Evolutionary conservation across 2,329 filamentous ascomycete genomes (phyloP), one percentile per base, ranked within the genome.

Genomic region (Hymenoscyphus fructigenus): DNA sequence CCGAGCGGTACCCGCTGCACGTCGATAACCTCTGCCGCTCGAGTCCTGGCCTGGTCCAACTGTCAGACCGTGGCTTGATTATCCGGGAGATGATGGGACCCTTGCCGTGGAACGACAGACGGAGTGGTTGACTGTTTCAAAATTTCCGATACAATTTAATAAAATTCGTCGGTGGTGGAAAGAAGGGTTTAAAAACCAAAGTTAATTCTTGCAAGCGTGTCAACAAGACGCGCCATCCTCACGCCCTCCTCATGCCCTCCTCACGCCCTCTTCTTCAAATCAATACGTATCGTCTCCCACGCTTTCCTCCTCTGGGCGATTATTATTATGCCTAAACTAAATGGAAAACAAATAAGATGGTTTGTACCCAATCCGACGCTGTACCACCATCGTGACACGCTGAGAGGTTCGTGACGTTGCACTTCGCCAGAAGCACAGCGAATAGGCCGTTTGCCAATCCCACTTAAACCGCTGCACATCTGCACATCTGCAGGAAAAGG

Each of bases 261-360:
- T 20, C 20, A 20, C 47, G 7, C 47, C 10, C 47, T n/a, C 2
- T 7, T 23, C 20, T 15, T n/a, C 23, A 26, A 3, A 10, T 53
- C 47, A 53, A 53, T 20, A 53, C 47, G 47, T 53, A 23, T 53
- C 9, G 7, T 12, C 47, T 17, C 55, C 55, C 55, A 34, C 55
- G 26, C 55, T 29, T 15, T 12, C 28, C 55, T 23, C 9, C 55
- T 57, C 55, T 57, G 55, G 55, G 55, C 55, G 55, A 57, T 57
- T 57, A 34, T 56, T n/a, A n/a, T n/a, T n/a, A n/a, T n/a, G 28
- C 28, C 55, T 57, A 15, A 56, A 5, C 29, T 3, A 5, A 57
- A 32, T 57, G 14, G 12, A 57, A 57, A 57, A 57, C 55, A 57
- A 57, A 57, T 57, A 34, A 57, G 26, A 57, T 34, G 29, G 34